Evolutionary conservation across 2,329 filamentous ascomycete genomes (phyloP).

Genomic region (Curvularia sp.): DNA sequence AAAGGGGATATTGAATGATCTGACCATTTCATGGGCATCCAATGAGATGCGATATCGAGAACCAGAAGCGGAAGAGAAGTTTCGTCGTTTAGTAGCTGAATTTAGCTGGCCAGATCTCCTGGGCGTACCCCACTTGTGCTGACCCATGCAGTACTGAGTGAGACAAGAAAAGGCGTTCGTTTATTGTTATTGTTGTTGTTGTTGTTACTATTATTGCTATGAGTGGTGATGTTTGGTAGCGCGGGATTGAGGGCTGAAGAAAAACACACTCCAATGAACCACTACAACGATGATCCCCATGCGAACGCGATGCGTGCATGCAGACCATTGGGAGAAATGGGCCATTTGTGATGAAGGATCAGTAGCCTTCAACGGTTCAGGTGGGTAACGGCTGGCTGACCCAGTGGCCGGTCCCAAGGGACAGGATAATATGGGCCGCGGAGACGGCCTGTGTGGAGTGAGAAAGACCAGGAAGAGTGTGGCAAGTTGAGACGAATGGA

Average conservation of each 20-base stretch:
- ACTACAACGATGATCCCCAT: slow-evolving; percentile 14
- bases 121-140: slow-evolving; percentile 20
- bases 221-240: slow-evolving; percentile 12
- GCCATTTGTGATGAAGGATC: slow-evolving; percentile 19
- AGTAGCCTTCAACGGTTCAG: slow-evolving; percentile 19
- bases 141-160: slow-evolving; percentile 11
- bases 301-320: slow-evolving; percentile 17
- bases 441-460: slow-evolving; percentile 13
- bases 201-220: slow-evolving; percentile 10
- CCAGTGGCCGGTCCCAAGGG: slow-evolving; percentile 7
- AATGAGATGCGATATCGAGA: slow-evolving; percentile 11
- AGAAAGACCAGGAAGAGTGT: slow-evolving; percentile 14
- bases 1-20: slow-evolving; percentile 11
- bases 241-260: slow-evolving; percentile 19
- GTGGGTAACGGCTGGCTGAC: slow-evolving; percentile 17
- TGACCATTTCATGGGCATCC: slow-evolving; percentile 8
- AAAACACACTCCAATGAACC: slow-evolving; percentile 15
- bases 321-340: slow-evolving; percentile 10
- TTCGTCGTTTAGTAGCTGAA: slow-evolving; percentile 20
- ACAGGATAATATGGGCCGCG: slow-evolving; percentile 15
- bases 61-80: slow-evolving; percentile 14
- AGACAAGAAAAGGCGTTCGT: slow-evolving; percentile 10
- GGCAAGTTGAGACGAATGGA: slow-evolving; percentile 5
- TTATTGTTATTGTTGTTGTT: slow-evolving; percentile 6
- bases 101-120: slow-evolving; percentile 14